These are phyloP conservation scores for Halteria grandinella DNA, from an alignment of 73 alveolate species.

Conservation along the genomic window DNA sequence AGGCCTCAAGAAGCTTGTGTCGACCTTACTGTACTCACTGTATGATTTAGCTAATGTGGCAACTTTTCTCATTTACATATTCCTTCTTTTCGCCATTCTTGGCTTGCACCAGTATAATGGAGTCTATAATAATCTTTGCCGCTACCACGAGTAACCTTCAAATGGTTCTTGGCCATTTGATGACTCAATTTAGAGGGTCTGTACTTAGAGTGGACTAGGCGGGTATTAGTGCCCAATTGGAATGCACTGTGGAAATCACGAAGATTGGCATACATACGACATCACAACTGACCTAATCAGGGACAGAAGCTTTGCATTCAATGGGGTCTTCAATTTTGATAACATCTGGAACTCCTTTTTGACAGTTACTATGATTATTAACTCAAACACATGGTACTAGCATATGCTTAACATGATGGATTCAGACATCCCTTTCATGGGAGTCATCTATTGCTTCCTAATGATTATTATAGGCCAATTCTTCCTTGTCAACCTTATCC, in stretches of 20 bases:
- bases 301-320: background rate
- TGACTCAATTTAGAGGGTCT: background rate
- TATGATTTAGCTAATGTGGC: constrained; percentile 56
- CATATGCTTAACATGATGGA: constrained; percentile 53
- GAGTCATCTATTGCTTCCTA: constrained; percentile 18
- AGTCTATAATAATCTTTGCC: constrained; percentile 27
- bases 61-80: constrained; percentile 30
- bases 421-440: constrained; percentile 39
- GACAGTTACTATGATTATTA: constrained; percentile 18
- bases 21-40: constrained; percentile 33
- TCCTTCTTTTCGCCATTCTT: constrained; percentile 48
- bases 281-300: background rate
- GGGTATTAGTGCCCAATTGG: constrained; percentile 20
- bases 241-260: constrained; percentile 44
- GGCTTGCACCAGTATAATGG: constrained; percentile 56
- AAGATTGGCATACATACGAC: constrained; percentile 10
- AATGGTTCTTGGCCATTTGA: constrained; percentile 25
- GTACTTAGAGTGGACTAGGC: constrained; percentile 31
- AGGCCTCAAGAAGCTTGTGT: constrained; percentile 30
- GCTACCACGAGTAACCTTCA: background rate
- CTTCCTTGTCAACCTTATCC: constrained; percentile 37
- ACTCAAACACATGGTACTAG: constrained; percentile 38
- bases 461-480: constrained; percentile 43
- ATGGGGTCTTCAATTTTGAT: constrained; percentile 36
- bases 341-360: constrained; percentile 32